Evolutionary conservation across 108 stramenopile genomes (phyloP).

Genomic region (Thalassiosira profunda): DNA sequence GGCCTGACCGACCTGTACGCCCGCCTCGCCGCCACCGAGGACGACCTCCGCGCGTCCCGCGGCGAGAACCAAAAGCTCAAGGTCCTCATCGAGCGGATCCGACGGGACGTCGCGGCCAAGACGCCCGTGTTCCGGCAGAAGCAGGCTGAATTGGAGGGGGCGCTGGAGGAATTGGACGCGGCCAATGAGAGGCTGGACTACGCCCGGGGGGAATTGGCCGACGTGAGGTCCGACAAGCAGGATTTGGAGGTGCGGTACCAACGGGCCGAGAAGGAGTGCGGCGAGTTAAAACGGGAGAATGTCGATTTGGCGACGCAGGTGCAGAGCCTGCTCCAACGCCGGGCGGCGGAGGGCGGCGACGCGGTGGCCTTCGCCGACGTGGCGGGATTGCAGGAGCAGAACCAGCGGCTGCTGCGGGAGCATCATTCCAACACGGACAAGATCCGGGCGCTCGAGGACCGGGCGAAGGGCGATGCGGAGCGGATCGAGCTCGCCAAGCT

Average conservation of each 20-base stretch:
- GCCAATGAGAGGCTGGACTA: constrained; percentile 60
- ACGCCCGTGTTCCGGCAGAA: constrained; percentile 83
- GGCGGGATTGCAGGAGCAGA: constrained; percentile 72
- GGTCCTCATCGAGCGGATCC: constrained; percentile 65
- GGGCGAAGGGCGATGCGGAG: constrained; percentile 54
- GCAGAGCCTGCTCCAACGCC: constrained; percentile 70
- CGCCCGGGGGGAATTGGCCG: constrained; percentile 67
- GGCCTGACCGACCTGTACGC: constrained; percentile 74
- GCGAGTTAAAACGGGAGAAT: constrained; percentile 62
- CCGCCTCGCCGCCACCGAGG: constrained; percentile 71
- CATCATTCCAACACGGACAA: constrained; percentile 56
- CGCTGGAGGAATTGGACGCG: constrained; percentile 72
- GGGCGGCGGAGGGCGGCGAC: constrained; percentile 23
- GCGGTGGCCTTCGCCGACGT: constrained; percentile 46
- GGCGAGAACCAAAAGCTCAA: constrained; percentile 63
- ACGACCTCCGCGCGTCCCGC: constrained; percentile 62
- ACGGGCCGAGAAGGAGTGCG: constrained; percentile 44
- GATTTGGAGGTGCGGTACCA: constrained; percentile 59
- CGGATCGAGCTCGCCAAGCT: constrained; percentile 54
- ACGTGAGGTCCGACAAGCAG: constrained; percentile 54
- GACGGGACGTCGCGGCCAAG: constrained; percentile 71
- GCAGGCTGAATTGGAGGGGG: constrained; percentile 75
- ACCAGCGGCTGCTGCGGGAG: constrained; percentile 75
- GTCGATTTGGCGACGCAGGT: constrained; percentile 87
- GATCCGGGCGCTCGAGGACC: constrained; percentile 64